These are phyloP conservation scores for Yamadazyma scolyti DNA, from an alignment of 805 yeast species.

Conservation along the genomic window DNA sequence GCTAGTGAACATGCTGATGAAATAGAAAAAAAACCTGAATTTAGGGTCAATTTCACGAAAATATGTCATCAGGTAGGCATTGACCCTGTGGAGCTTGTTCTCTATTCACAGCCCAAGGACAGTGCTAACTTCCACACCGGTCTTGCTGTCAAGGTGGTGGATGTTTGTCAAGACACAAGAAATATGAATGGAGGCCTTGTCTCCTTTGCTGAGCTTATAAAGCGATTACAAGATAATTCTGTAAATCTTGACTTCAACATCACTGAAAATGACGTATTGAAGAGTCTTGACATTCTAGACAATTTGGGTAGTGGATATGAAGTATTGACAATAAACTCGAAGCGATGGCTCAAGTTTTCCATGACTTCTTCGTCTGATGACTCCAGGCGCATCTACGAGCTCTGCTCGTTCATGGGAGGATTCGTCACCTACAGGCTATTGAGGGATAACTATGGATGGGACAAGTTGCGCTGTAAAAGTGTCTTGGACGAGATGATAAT, in stretches of 20 bases:
- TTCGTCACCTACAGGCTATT: conserved; percentile 62
- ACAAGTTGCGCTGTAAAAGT: conserved; percentile 51
- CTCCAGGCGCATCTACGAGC: conserved; percentile 66
- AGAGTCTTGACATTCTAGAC: conserved; percentile 50
- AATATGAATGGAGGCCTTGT: conserved; percentile 81
- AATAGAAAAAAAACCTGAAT: conserved; percentile 58
- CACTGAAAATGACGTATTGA: conserved; percentile 50
- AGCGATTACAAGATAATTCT: conserved; percentile 15
- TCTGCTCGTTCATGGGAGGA: conserved; percentile 73
- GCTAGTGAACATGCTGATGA: conserved; percentile 69
- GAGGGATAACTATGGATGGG: conserved; percentile 78
- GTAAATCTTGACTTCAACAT: conserved; percentile 27
- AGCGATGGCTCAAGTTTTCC: conserved; percentile 45
- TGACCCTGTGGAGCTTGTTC: conserved; percentile 59
- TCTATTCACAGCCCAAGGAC: conserved; percentile 24
- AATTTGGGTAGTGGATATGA: conserved; percentile 71
- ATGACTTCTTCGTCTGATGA: conserved; percentile 42
- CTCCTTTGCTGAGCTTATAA: conserved; percentile 45
- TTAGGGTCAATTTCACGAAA: conserved; percentile 67
- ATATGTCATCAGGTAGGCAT: conserved; percentile 81
- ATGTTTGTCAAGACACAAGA: conserved; percentile 66
- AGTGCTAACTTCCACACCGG: conserved; percentile 59
- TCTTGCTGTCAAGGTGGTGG: conserved; percentile 70
- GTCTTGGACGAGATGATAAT: conserved; percentile 77
- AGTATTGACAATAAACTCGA: conserved; percentile 53